Conservation (phyloP, 306 rosid genomes). For the Pterocarpus santalinus region DNA sequence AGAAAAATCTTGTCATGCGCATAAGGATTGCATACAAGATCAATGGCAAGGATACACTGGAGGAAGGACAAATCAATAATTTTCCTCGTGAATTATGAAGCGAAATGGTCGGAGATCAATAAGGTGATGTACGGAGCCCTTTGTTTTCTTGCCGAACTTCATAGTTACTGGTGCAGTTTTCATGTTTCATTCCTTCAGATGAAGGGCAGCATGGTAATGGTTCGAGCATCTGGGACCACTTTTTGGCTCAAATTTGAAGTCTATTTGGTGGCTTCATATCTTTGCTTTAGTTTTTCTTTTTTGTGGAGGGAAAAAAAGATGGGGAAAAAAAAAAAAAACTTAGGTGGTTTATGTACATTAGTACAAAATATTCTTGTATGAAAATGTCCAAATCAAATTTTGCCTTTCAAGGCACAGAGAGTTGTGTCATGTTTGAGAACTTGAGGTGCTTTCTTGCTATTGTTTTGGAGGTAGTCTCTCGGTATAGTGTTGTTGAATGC, state of each 20-base stretch:
- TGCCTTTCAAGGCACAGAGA: slow-evolving; percentile 65
- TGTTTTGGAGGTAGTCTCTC: slow-evolving; percentile 44
- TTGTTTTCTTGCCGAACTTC: slow-evolving; percentile 35
- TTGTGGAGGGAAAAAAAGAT: neutral
- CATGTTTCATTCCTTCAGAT: slow-evolving; percentile 47
- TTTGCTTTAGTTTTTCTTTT: neutral
- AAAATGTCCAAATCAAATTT: slow-evolving; percentile 72
- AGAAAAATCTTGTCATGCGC: slow-evolving; percentile 97
- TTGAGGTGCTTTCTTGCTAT: slow-evolving; percentile 50
- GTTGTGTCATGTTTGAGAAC: slow-evolving; percentile 57
- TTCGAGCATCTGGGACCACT: slow-evolving; percentile 54
- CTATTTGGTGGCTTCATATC: slow-evolving; percentile 57
- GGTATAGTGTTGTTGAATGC: slow-evolving; percentile 47
- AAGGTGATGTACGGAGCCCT: slow-evolving; percentile 52
- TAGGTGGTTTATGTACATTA: slow-evolving; percentile 75
- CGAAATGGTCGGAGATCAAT: slow-evolving; percentile 45
- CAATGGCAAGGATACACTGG: slow-evolving; percentile 84
- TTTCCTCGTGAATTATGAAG: slow-evolving; percentile 86
- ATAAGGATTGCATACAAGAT: slow-evolving; percentile 91
- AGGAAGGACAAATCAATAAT: slow-evolving; percentile 90
- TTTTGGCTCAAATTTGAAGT: slow-evolving; percentile 55
- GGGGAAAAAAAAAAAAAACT: neutral
- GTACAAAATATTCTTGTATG: slow-evolving; percentile 60
- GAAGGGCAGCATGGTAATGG: slow-evolving; percentile 42
- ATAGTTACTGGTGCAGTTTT: slow-evolving; percentile 49